These are phyloP conservation scores for Lasiodiplodia gonubiensis DNA, from an alignment of 2,329 filamentous ascomycete genomes.

Conservation along the genomic window DNA sequence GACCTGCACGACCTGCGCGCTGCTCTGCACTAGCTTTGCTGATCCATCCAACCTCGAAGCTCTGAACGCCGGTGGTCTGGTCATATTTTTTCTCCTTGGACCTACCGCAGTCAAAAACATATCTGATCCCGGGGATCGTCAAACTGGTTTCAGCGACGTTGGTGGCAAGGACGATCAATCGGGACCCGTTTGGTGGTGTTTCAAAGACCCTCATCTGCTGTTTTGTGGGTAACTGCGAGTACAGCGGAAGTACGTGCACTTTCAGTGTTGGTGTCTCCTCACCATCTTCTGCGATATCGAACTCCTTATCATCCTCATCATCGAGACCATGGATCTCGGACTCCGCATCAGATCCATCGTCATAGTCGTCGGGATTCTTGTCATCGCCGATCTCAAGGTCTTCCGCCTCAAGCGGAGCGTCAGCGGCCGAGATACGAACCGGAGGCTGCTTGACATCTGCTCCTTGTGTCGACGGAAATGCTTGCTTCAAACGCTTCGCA, in stretches of 20 bases:
- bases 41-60: constrained; percentile 94
- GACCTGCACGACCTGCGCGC: constrained; percentile 88
- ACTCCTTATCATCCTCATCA: constrained; percentile 64
- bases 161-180: constrained; percentile 87
- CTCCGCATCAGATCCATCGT: constrained; percentile 59
- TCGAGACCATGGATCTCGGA: constrained; percentile 66
- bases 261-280: constrained; percentile 71
- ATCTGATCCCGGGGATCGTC: constrained; percentile 92
- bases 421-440: constrained; percentile 76
- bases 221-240: constrained; percentile 86
- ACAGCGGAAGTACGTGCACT: constrained; percentile 90
- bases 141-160: constrained; percentile 97
- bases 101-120: constrained; percentile 93
- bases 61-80: constrained; percentile 87
- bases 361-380: constrained; percentile 48
- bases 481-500: constrained; percentile 76
- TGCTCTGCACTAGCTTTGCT: constrained; percentile 96
- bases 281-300: constrained; percentile 68
- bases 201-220: constrained; percentile 94
- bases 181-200: constrained; percentile 77
- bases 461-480: constrained; percentile 62
- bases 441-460: constrained; percentile 62
- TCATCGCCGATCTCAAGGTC: constrained; percentile 78
- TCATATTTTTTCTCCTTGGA: constrained; percentile 93
- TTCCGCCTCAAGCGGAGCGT: constrained; percentile 81